Evolutionary conservation across 192 early-diverging fungal genomes (phyloP), one percentile per base, ranked within the genome.

Genomic region (Coemansia javaensis): DNA sequence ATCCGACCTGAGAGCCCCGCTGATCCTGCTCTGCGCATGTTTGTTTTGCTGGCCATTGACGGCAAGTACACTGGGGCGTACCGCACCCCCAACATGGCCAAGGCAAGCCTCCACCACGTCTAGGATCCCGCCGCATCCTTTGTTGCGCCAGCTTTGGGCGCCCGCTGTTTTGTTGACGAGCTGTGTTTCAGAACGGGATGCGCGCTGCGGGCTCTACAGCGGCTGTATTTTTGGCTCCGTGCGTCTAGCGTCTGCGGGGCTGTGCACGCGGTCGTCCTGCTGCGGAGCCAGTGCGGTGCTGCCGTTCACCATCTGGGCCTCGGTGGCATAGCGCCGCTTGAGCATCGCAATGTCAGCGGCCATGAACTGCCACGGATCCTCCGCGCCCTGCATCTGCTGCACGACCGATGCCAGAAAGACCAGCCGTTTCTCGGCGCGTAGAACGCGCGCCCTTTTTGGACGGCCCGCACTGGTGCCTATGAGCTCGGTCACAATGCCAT

Each of bases 331-430:
- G 25, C 63, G 48, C 24, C 46, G 59, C 8, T 47, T 54, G 18
- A 73, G 36, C 50, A 73, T 22, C 15, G 53, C 30, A 48, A 65
- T 31, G 22, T 73, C 69, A 7, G 61, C 51, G 12, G 44, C 45
- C 56, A 73, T 73, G 39, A 59, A 65, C 36, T 61, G 22, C 69
- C 69, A 73, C 1, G 69, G 47, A 18, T 59, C 57, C 2, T 16
- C 18, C n/a, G 53, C 58, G 2, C 23, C 16, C 13, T 46, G 39
- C 58, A 65, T 56, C 40, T 73, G 69, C 36, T 53, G 24, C 8
- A 61, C 57, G 10, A 73, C 20, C 12, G 60, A 73, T 4, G 57
- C 44, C 27, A 73, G 34, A 36, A 65, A 73, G 23, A 46, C 65
- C 4, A 65, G 25, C 7, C 69, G 52, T 14, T 40, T 51, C 38